These are phyloP conservation scores for Waltergamsia citrina DNA, from an alignment of 2,329 filamentous ascomycete genomes.

Conservation along the genomic window DNA sequence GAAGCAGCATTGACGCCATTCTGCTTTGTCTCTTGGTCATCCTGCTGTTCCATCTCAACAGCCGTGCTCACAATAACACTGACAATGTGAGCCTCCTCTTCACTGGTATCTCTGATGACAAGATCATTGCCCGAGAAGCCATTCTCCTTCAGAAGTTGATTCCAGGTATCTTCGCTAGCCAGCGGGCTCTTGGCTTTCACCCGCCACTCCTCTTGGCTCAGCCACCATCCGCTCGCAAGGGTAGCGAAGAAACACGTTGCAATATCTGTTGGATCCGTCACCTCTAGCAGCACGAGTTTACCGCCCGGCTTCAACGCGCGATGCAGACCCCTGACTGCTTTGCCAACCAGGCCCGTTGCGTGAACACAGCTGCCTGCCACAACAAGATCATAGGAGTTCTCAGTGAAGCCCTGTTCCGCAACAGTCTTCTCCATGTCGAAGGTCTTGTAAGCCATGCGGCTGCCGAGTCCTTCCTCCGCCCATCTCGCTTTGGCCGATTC, in stretches of 20 bases:
- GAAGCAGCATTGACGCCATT: not conserved
- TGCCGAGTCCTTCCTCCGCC: conserved; percentile 4
- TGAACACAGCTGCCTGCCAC: conserved; percentile 18
- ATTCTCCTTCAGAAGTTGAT: conserved; percentile 2
- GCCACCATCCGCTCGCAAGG: conserved; percentile 21
- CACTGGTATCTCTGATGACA: conserved; percentile 3
- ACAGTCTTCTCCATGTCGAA: conserved; percentile 10
- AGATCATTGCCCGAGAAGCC: conserved; percentile 7
- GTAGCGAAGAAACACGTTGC: conserved; percentile 1
- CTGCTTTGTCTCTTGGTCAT: not conserved
- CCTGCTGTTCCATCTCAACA: not conserved
- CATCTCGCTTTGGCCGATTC: conserved; percentile 9
- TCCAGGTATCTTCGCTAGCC: conserved; percentile 5
- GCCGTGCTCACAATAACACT: conserved; percentile 4
- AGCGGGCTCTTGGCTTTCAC: not conserved
- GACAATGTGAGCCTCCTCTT: not conserved
- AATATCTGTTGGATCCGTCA: conserved; percentile 1
- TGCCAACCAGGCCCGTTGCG: conserved; percentile 14
- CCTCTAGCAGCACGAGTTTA: conserved; percentile 2
- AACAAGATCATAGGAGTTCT: conserved; percentile 11
- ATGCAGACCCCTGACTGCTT: conserved; percentile 2
- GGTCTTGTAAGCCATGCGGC: conserved; percentile 13
- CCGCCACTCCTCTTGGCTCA: conserved; percentile 13
- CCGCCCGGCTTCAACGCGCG: conserved; percentile 6
- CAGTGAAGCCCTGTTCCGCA: conserved; percentile 8